phyloP scores from a whole-genome alignment of 257 asterid species.

The Plantago elongata region DNA sequence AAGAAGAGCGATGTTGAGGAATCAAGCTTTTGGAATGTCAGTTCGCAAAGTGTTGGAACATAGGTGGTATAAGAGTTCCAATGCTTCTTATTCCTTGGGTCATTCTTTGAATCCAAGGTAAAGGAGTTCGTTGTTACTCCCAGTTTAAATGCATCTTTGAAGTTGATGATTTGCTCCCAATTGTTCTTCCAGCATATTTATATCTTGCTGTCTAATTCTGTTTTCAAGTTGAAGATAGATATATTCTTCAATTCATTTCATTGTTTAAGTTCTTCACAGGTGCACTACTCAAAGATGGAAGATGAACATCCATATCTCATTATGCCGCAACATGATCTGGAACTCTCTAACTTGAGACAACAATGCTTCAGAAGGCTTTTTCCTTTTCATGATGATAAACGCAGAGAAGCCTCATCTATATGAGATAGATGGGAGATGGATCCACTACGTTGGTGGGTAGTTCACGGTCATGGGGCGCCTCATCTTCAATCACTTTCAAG shows the following conservation, averaged over 20 bases:
- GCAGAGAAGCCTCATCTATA: not conserved
- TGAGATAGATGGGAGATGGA: not conserved
- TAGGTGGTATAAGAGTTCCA: slow-evolving; percentile 1
- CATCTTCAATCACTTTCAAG: not conserved
- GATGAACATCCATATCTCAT: not conserved
- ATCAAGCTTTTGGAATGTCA: slow-evolving; percentile 2
- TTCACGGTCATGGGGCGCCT: not conserved
- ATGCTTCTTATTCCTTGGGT: slow-evolving; percentile 2
- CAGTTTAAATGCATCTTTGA: no score
- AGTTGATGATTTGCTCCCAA: no score
- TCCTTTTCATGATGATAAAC: not conserved
- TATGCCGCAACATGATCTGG: not conserved
- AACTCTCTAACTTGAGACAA: slow-evolving; percentile 1
- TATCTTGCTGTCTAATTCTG: not conserved
- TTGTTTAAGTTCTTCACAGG: not conserved
- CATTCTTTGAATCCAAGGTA: slow-evolving; percentile 5
- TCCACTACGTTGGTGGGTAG: not conserved
- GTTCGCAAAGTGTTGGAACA: slow-evolving; percentile 3
- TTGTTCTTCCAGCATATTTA: no score
- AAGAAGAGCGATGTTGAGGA: not conserved
- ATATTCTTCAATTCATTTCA: not conserved
- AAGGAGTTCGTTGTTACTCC: no score
- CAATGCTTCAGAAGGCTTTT: not conserved
- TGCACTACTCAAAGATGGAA: not conserved
- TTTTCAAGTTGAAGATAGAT: no score